Evolutionary conservation across 306 rosid species (phyloP), one percentile per base, ranked within the genome.

Genomic region (Prosopis cineraria): DNA sequence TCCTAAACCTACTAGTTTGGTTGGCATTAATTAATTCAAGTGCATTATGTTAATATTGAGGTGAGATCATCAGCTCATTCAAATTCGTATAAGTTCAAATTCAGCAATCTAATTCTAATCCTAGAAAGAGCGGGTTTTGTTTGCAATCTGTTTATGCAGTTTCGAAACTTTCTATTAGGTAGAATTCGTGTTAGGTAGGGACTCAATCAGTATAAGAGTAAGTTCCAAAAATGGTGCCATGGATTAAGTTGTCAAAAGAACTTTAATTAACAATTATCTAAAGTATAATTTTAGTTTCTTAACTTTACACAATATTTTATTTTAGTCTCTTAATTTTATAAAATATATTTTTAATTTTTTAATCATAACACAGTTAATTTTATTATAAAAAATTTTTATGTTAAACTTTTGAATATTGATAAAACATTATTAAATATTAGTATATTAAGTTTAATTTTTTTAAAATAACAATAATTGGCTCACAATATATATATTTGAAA

Each of bases 201-300:
- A 10, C 60, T 53, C 22, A 53, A 53, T 22, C 22, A 20, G 60
- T 53, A 25, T 4, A 11, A 27, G 33, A 11, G 34, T 11, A 19
- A 31, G 27, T 36, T 65, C 17, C 30, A 34, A 37, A 78, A 68
- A 47, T 66, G 76, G 7, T 75, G 36, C 70, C 83, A 78, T 74
- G 73, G 68, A 58, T 67, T n/a, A n/a, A 65, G 24, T 6, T 67
- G 52, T 16, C 2, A 56, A 19, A 5, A 27, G 27, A 17, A 68
- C 50, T 43, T 6, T n/a, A n/a, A n/a, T n/a, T n/a, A n/a, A n/a
- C n/a, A n/a, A n/a, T n/a, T n/a, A n/a, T n/a, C n/a, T n/a, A n/a
- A n/a, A n/a, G n/a, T n/a, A n/a, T n/a, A n/a, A n/a, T n/a, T n/a
- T n/a, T n/a, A n/a, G n/a, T n/a, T n/a, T n/a, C n/a, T n/a, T n/a